A percentile compares a stretch with the other conserved stretches of the same genome.
Conservation (phyloP, 768 basidiomycete species). For the Neoboletus brunneissimus region DNA sequence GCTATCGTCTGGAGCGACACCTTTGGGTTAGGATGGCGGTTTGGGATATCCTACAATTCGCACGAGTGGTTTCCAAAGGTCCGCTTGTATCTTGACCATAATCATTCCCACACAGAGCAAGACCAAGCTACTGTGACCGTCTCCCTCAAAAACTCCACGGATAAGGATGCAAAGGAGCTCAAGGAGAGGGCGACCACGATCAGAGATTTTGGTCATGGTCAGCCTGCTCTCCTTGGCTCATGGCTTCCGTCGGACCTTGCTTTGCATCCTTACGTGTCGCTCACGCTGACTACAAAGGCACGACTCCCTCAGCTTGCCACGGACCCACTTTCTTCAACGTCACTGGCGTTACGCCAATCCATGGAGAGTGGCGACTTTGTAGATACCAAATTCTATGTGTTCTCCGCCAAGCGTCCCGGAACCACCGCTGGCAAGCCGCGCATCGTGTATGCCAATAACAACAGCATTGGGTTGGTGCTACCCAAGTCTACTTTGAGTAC, state of each 20-base stretch:
- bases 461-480: slow-evolving; percentile 14
- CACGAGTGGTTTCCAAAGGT: slow-evolving; percentile 25
- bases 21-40: slow-evolving; percentile 30
- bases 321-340: slow-evolving; percentile 16
- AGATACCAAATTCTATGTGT: slow-evolving; percentile 30
- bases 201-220: slow-evolving; percentile 26
- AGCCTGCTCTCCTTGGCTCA: slow-evolving; percentile 24
- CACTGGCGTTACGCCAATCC: slow-evolving; percentile 22
- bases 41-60: slow-evolving; percentile 20
- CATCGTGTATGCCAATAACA: slow-evolving; percentile 23
- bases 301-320: slow-evolving; percentile 3
- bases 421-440: slow-evolving; percentile 21
- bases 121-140: slow-evolving; percentile 17
- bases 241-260: slow-evolving; percentile 14
- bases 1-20: slow-evolving; percentile 23
- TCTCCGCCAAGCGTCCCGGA: slow-evolving; percentile 17
- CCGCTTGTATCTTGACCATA: slow-evolving; percentile 28
- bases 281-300: slow-evolving; percentile 22
- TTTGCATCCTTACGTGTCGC: slow-evolving; percentile 19
- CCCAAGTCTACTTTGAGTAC: slow-evolving; percentile 18
- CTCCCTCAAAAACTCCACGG: slow-evolving; percentile 5
- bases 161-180: slow-evolving; percentile 1
- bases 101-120: slow-evolving; percentile 18
- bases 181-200: slow-evolving; percentile 18
- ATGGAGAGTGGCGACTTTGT: slow-evolving; percentile 27